Evolutionary conservation across 1,284 basidiomycete genomes (phyloP).

Genomic region (Ceratorhiza oryzae-sativae): DNA sequence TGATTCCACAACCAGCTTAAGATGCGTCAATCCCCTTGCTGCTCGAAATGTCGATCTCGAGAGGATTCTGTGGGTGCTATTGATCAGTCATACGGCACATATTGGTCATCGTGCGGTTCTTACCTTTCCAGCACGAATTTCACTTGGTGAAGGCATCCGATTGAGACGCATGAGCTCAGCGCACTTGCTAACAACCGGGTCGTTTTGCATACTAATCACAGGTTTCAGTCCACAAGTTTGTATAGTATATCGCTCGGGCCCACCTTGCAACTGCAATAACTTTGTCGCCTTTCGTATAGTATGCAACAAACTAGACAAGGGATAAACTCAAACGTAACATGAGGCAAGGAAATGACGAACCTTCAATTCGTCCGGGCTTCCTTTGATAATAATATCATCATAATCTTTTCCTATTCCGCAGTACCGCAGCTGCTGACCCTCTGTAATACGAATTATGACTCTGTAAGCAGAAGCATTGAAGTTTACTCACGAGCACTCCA

Average conservation of each 20-base stretch:
- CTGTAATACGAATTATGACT: constrained; percentile 48
- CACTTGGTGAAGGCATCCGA: constrained; percentile 81
- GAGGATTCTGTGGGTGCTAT: constrained; percentile 46
- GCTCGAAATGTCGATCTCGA: constrained; percentile 48
- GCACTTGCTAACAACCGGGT: constrained; percentile 81
- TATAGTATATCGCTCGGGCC: too few relatives aligned
- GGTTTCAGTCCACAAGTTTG: too few relatives aligned
- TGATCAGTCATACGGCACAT: neutral
- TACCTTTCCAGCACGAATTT: constrained; percentile 66
- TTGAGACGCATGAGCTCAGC: constrained; percentile 81
- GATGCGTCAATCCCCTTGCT: neutral
- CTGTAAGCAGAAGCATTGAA: neutral
- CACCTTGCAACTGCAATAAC: constrained; percentile 83
- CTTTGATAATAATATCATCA: constrained; percentile 80
- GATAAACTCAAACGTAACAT: neutral
- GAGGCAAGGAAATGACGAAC: constrained; percentile 51
- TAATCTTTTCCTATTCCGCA: constrained; percentile 71
- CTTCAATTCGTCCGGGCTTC: constrained; percentile 81
- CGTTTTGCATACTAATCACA: constrained; percentile 73
- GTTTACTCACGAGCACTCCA: constrained; percentile 78
- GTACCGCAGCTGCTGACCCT: constrained; percentile 83
- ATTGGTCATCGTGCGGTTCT: constrained; percentile 6
- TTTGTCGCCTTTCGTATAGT: constrained; percentile 80
- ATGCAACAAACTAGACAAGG: constrained; percentile 74
- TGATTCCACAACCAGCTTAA: neutral